Evolutionary conservation across 352 stramenopile genomes (phyloP), one percentile per base, ranked within the genome.

Genomic region (Phytophthora citricola): DNA sequence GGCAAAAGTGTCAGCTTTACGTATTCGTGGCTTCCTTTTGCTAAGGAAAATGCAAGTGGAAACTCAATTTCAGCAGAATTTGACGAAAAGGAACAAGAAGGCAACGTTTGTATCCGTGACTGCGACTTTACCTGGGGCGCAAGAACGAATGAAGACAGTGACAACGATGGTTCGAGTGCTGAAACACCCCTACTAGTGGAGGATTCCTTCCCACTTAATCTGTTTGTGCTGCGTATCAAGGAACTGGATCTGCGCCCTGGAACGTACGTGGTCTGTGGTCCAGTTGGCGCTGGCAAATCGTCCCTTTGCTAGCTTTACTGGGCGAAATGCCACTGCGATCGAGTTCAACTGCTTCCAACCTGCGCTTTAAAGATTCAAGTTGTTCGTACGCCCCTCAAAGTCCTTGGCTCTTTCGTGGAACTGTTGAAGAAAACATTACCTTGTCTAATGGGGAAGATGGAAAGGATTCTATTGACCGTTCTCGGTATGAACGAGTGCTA

Each of bases 241-340:
- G 61, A 77, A 6, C 61, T 95, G 2, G 17, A 63, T 7, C 54
- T 93, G 4, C 58, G 75, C 44, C 53, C 63, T 7, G 65, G 74
- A 40, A 81, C 73, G 1, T 91, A 89, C 54, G 66, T 94, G 9
- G 75, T 97, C 0, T 91, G 80, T 46, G 97, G 98, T 1, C 73
- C 81, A 2, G 95, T 99, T 2, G 98, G 97, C 1, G 86, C 81
- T 12, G 97, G 97, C 2, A 99, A 99, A 69, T 98, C 89, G 24
- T 99, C 93, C 0, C 84, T 99, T 72, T 99, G 14, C 85, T 95
- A 5, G 93, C 94, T 4, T 73, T 99, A 45, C 69, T 99, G 1
- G 97, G 97, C 8, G 97, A 99, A 72, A 98, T 99, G 86, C 84
- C 91, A 24, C 54, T 15, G 40, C 75, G 58, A 41, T 57, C 65